Base-by-base conservation (phyloP, 352 stramenopile species). In the Phytophthora colocasiae region DNA sequence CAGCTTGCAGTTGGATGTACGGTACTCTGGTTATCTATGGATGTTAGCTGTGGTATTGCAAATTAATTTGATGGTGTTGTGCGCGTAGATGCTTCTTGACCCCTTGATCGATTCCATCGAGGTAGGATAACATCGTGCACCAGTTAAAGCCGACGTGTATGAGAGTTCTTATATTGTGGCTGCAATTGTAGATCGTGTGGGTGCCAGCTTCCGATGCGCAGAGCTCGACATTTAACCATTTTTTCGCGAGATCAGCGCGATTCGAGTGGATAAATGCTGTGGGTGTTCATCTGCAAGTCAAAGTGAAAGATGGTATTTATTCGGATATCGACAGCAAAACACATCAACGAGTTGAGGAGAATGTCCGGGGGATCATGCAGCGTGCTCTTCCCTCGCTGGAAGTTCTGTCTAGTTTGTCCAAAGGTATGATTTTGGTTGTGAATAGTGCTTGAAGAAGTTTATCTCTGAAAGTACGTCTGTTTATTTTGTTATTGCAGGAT, bases 201-300 rank as follows among this genome's bases (percentile, higher is more conserved):
- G 39, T 78, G 2, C 66, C 66, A 24, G 36, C 61, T 39, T 57
- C 41, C 15, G 41, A 67, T 19, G 26, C 27, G 2, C 39, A 51
- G 4, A 88, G 77, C 44, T 74, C 73, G 15, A 78, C 75, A 6
- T 86, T 85, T 41, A 60, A 81, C 51, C 58, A 36, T 2, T 51
- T 77, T 17, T 63, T 84, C 48, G 59, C 63, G 4, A 63, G 49
- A 7, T 75, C 75, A 3, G 34, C 61, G n/a, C 58, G 38, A 7
- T 61, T 86, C 15, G 56, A 69, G 27, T 39, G 41, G 6, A 54
- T 58, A 4, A 66, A 76, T 52, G 50, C 57, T 0, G 72, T 78
- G 12, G 80, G 80, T 12, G 56, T 89, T 47, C 75, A 84, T 65
- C 26, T 83, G n/a, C 51, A 80, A 43, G 58, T 67, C 2, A 69